A percentile compares a stretch with the other conserved stretches of the same genome.
Evolutionary conservation across 768 basidiomycete genomes (phyloP).

Genomic region (Tricholoma furcatifolium): DNA sequence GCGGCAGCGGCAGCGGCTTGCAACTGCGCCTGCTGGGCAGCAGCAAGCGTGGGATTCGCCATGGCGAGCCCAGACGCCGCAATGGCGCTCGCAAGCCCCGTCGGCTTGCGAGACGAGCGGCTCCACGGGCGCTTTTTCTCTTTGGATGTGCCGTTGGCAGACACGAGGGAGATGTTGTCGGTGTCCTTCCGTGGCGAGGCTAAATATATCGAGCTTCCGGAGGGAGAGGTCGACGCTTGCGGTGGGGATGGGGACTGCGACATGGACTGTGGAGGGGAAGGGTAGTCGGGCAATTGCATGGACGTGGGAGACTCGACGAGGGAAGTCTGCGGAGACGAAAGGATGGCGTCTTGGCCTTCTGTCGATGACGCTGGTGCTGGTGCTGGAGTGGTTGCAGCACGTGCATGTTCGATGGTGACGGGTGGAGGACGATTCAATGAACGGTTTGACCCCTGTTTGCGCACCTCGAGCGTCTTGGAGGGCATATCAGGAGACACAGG

Average conservation of each 20-base stretch:
- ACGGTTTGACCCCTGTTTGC: conserved; percentile 35
- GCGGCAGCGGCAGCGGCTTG: conserved; percentile 26
- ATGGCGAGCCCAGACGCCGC: conserved; percentile 68
- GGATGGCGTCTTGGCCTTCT: conserved; percentile 20
- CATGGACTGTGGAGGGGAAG: conserved; percentile 6
- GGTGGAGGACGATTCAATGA: conserved; percentile 31
- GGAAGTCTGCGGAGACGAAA: conserved; percentile 20
- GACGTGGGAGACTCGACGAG: conserved; percentile 48
- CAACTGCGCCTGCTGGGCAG: conserved; percentile 45
- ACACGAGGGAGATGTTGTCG: conserved; percentile 23
- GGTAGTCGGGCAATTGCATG: conserved; percentile 30
- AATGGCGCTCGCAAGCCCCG: conserved; percentile 65
- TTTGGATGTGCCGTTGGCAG: conserved; percentile 22
- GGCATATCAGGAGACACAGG: conserved; percentile 18
- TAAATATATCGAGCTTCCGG: conserved; percentile 19
- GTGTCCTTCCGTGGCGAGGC: conserved; percentile 19
- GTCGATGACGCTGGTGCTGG: conserved; percentile 6
- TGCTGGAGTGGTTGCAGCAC: conserved; percentile 28
- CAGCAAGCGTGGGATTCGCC: conserved; percentile 52
- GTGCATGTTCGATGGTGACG: conserved; percentile 22
- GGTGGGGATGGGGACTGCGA: conserved; percentile 14
- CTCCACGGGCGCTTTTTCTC: conserved; percentile 45
- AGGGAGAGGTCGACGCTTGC: conserved; percentile 5
- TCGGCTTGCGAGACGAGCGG: conserved; percentile 44
- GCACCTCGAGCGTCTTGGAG: conserved; percentile 23